Conservation (phyloP, 148 eudicot genomes). For the Beta vulgaris region DNA sequence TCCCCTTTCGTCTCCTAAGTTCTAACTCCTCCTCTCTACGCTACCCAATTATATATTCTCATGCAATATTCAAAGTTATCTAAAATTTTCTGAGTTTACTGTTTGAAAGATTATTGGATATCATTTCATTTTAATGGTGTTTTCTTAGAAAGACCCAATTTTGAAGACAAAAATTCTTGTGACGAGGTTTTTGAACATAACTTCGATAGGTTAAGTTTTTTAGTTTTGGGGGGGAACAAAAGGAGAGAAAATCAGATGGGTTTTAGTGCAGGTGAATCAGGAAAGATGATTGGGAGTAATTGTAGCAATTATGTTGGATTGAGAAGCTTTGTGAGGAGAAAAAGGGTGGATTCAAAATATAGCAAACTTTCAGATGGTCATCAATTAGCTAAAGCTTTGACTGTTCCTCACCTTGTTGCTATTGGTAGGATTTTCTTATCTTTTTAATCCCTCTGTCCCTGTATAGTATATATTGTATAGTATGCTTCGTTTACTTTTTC, state of each 20-base stretch:
- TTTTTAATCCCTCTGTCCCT: no score
- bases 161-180: not conserved
- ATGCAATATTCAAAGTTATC: no score
- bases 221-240: no score
- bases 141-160: not conserved
- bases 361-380: not conserved
- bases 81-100: not conserved
- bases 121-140: not conserved
- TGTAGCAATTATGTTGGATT: conserved; percentile 9
- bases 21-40: no score
- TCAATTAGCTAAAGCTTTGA: conserved; percentile 33
- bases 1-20: no score
- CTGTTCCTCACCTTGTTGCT: conserved; percentile 37
- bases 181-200: no score
- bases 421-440: conserved; percentile 17
- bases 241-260: conserved; percentile 23
- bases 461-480: no score
- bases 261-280: conserved; percentile 20
- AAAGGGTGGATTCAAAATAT: conserved; percentile 33
- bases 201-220: no score
- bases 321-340: conserved; percentile 32
- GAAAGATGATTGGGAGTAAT: not conserved
- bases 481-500: not conserved
- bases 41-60: no score
- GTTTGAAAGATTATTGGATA: not conserved